Evolutionary conservation across 2,329 filamentous ascomycete genomes (phyloP), one percentile per base, ranked within the genome.

Genomic region (Alternaria novae-zelandiae): DNA sequence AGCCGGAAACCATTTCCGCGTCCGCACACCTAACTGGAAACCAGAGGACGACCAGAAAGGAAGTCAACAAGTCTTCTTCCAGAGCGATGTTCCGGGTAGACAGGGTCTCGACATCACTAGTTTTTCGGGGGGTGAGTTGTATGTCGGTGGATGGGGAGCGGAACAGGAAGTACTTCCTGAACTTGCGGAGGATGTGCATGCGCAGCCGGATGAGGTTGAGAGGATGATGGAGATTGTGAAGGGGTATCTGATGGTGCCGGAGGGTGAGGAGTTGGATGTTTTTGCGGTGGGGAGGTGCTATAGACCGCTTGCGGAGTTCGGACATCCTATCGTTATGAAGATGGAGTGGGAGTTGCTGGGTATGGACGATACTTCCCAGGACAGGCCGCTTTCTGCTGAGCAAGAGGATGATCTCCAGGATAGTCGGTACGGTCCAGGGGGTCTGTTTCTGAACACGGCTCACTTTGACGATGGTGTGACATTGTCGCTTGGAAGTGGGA

Each of bases 251-350:
- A 10, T 9, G 3, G 36, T 41, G n/a, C n/a, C 36, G n/a, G 36
- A 11, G n/a, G 36, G 6, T 41, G 36, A 17, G 0, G n/a, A 41
- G 4, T 41, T 17, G 36, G 4, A 17, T 1, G 2, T 17, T 0
- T 41, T 41, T 41, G n/a, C 8, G 36, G n/a, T 3, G 4, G 36
- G 36, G 2, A 41, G 36, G n/a, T 41, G 36, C 0, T 41, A 41
- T 3, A 41, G 36, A 5, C 36, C 36, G n/a, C 36, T 41, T 41
- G 2, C 36, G n/a, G 3, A 0, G 36, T 6, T 41, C 1, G 2
- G n/a, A 11, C 36, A 41, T 41, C n/a, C 36, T 0, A 41, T 41
- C 0, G 1, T 41, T 0, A 3, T 5, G 36, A 41, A 17, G 9
- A n/a, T 41, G 8, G 36, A 41, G 4, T 41, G 8, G 36, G n/a